These are phyloP conservation scores for Phytophthora litchii DNA, from an alignment of 352 stramenopile genomes.

Conservation along the genomic window DNA sequence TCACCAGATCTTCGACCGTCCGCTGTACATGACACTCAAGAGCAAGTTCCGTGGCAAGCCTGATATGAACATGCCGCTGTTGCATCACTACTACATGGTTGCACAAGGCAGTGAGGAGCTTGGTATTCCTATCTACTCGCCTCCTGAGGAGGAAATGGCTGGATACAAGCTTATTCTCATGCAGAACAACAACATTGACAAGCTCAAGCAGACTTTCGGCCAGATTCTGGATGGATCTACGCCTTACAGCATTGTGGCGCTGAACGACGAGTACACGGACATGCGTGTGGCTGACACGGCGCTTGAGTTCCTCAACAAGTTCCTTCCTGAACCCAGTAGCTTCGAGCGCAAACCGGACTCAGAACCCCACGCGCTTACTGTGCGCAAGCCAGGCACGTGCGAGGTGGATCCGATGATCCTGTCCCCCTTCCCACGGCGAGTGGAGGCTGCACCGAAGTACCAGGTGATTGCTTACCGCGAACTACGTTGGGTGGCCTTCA, in stretches of 20 bases:
- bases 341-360: conserved; percentile 67
- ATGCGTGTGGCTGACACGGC: conserved; percentile 77
- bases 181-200: conserved; percentile 80
- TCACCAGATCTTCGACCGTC: conserved; percentile 88
- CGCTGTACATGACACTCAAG: conserved; percentile 84
- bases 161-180: conserved; percentile 88
- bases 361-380: conserved; percentile 50
- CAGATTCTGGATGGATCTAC: conserved; percentile 69
- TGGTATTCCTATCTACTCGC: conserved; percentile 77
- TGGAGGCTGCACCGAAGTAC: conserved; percentile 74
- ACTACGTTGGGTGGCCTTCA: conserved; percentile 80
- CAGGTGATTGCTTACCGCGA: conserved; percentile 84
- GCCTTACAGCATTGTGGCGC: conserved; percentile 78
- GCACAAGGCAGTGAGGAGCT: conserved; percentile 79
- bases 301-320: conserved; percentile 71
- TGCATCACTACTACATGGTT: conserved; percentile 91
- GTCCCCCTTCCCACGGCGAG: conserved; percentile 60
- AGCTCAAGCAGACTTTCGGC: conserved; percentile 71
- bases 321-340: conserved; percentile 69
- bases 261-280: conserved; percentile 90
- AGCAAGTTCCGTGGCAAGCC: conserved; percentile 85
- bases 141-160: conserved; percentile 75
- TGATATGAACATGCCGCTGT: conserved; percentile 89
- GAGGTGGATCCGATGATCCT: conserved; percentile 79
- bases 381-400: conserved; percentile 69